A percentile compares a stretch with the other conserved stretches of the same genome.
Conservation (phyloP, 2,329 filamentous ascomycete genomes). For the Xylaria arbuscula region DNA sequence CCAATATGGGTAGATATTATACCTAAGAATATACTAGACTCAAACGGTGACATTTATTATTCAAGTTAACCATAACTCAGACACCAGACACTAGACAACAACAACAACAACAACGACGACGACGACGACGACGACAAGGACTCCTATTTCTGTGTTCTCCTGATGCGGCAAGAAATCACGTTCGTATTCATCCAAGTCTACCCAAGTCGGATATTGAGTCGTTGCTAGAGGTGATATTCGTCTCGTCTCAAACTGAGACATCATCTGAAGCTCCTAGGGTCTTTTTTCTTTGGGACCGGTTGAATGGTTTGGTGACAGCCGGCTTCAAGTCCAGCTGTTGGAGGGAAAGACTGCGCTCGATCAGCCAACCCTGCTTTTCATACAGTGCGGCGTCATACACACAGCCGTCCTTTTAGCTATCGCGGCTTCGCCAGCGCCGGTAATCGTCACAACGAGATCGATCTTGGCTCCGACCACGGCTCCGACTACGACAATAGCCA, state of each 20-base stretch:
- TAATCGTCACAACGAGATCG: neutral
- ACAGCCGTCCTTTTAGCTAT: neutral
- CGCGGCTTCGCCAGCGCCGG: neutral
- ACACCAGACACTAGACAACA: neutral
- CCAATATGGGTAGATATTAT: too few species aligned
- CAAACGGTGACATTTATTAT: conserved; percentile 2
- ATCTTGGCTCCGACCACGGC: neutral
- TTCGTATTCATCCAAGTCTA: neutral
- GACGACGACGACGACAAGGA: neutral
- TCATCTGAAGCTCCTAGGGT: neutral
- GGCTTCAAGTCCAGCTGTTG: neutral
- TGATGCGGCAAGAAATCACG: neutral
- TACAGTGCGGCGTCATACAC: neutral
- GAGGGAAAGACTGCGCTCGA: neutral
- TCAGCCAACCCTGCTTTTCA: neutral
- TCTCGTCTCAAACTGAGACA: neutral
- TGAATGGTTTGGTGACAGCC: neutral
- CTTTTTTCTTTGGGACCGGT: neutral
- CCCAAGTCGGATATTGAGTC: neutral
- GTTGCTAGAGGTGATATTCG: neutral
- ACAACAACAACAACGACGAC: conserved; percentile 8
- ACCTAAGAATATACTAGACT: neutral
- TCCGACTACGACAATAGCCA: neutral
- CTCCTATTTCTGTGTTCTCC: neutral
- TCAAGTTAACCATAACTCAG: neutral